A percentile compares a stretch with the other conserved stretches of the same genome.
These are phyloP conservation scores for Naganishia randhawae DNA, from an alignment of 768 basidiomycete species.

Conservation along the genomic window DNA sequence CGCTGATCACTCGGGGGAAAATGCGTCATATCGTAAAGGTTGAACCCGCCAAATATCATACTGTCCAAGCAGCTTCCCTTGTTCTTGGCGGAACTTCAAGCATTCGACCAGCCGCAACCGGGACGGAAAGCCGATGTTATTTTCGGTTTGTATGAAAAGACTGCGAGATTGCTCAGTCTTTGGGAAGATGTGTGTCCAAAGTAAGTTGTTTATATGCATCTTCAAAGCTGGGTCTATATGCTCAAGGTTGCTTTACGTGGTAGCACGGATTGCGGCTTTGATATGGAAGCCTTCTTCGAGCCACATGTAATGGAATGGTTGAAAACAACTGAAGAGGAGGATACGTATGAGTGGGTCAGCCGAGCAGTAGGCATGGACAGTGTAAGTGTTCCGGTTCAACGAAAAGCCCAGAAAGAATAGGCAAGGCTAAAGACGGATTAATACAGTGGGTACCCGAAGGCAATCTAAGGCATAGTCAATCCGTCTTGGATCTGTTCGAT, in stretches of 20 bases:
- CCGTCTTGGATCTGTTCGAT: slow-evolving; percentile 49
- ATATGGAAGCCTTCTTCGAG: slow-evolving; percentile 49
- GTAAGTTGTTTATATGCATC: slow-evolving; percentile 29
- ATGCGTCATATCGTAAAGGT: slow-evolving; percentile 23
- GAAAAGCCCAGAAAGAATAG: not conserved
- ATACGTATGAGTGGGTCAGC: slow-evolving; percentile 48
- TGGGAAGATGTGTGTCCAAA: slow-evolving; percentile 48
- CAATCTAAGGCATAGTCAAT: slow-evolving; percentile 43
- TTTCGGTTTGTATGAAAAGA: slow-evolving; percentile 45
- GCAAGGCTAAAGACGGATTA: not conserved
- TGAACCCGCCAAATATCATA: slow-evolving; percentile 46
- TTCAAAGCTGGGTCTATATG: not conserved
- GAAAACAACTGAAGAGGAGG: slow-evolving; percentile 41
- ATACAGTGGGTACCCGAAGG: slow-evolving; percentile 48
- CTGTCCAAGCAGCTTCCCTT: slow-evolving; percentile 48
- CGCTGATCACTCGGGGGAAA: not conserved
- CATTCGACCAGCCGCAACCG: slow-evolving; percentile 38
- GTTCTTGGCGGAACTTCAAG: slow-evolving; percentile 48
- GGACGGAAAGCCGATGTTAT: slow-evolving; percentile 40
- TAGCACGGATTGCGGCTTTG: slow-evolving; percentile 46
- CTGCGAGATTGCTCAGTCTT: slow-evolving; percentile 36
- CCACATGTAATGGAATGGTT: slow-evolving; percentile 49
- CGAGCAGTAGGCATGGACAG: slow-evolving; percentile 48
- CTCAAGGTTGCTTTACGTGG: not conserved
- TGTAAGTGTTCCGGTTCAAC: slow-evolving; percentile 33